phyloP scores from a whole-genome alignment of 192 early-diverging fungal species.

The Gonapodya sp. region DNA sequence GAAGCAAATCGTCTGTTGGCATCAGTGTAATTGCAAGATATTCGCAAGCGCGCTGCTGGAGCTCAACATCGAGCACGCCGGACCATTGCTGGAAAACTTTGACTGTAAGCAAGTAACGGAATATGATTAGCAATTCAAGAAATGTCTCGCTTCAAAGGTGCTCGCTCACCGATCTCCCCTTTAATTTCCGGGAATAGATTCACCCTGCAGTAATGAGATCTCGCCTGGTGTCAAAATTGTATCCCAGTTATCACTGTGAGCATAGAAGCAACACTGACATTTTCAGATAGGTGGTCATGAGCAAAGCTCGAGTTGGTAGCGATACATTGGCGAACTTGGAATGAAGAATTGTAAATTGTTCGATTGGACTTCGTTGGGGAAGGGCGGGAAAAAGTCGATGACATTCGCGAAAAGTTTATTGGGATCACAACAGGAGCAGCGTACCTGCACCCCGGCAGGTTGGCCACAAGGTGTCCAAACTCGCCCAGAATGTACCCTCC shows the following conservation, averaged over 20 bases:
- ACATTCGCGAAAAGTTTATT: too few species aligned
- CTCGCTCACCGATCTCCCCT: conserved; percentile 44
- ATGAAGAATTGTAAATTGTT: conserved; percentile 92
- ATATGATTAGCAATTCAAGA: too few species aligned
- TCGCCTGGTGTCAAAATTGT: background rate
- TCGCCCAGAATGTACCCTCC: conserved; percentile 96
- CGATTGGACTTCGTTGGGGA: conserved; percentile 61
- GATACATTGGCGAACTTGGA: conserved; percentile 78
- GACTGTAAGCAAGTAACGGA: conserved; percentile 25
- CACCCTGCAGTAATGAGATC: conserved; percentile 26
- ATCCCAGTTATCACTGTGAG: background rate
- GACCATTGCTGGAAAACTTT: conserved; percentile 79
- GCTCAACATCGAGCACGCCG: conserved; percentile 83
- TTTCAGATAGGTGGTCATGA: conserved; percentile 89
- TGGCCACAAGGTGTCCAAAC: conserved; percentile 93
- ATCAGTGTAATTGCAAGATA: conserved; percentile 79
- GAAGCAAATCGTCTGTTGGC: conserved; percentile 78
- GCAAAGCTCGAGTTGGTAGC: conserved; percentile 64
- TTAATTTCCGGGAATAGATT: conserved; percentile 99
- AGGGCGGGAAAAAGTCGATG: too few species aligned
- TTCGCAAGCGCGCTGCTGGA: conserved; percentile 96
- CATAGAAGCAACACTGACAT: conserved; percentile 34
- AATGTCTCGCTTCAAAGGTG: too few species aligned
- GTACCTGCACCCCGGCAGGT: conserved; percentile 53
- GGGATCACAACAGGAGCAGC: too few species aligned